A percentile compares a stretch with the other conserved stretches of the same genome.
Conservation (phyloP, 352 stramenopile genomes). For the Pythium brachiatum region DNA sequence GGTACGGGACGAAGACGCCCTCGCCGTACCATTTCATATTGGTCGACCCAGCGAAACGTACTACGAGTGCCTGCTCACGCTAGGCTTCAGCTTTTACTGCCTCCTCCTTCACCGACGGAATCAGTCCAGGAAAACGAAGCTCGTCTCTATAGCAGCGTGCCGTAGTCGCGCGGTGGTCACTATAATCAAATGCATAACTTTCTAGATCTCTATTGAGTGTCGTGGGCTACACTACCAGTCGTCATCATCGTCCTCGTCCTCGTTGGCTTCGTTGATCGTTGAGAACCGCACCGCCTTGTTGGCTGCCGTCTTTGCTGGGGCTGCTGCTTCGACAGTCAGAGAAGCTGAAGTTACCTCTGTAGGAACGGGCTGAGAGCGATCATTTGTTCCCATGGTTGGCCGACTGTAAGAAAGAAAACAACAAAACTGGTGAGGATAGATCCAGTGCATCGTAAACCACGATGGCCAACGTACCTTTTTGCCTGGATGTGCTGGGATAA, state of each 20-base stretch:
- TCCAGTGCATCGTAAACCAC: not conserved
- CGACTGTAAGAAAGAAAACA: not conserved
- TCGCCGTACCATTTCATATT: slow-evolving; percentile 1
- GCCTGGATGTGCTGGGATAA: slow-evolving; percentile 29
- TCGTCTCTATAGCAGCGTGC: not conserved
- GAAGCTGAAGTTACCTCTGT: not conserved
- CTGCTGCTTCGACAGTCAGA: not conserved
- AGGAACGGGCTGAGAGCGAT: not conserved
- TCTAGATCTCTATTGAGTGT: not conserved
- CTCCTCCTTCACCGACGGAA: not conserved
- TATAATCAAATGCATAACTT: not conserved
- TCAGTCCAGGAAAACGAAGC: not conserved
- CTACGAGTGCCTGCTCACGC: not conserved
- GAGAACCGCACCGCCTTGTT: slow-evolving; percentile 15
- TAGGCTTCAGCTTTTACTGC: not conserved
- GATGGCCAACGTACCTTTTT: slow-evolving; percentile 2
- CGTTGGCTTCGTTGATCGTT: slow-evolving; percentile 7
- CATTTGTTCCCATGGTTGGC: not conserved
- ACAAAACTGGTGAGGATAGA: not conserved
- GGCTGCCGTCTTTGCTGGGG: not conserved
- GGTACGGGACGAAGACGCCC: not conserved
- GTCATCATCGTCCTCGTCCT: slow-evolving; percentile 21
- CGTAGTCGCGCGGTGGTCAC: not conserved
- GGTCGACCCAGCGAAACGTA: not conserved
- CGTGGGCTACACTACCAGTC: slow-evolving; percentile 1